Base-by-base conservation (phyloP, 169 alveolate genomes). In the Cryptosporidium parvum region DNA sequence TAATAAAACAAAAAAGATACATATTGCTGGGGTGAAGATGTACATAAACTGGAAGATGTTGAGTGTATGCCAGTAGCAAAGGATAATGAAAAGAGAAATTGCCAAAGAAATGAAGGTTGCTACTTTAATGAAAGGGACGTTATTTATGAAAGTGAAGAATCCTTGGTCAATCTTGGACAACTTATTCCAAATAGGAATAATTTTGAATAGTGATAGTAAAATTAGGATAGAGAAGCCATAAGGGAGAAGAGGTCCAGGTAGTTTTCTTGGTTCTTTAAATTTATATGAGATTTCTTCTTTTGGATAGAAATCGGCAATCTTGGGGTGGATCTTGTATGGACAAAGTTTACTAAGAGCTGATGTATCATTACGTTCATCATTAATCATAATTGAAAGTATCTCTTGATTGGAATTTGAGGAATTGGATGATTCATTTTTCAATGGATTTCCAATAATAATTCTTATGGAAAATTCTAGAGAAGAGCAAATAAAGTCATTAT, bases 31-130 rank as follows among this genome's bases (percentile, higher is more conserved):
- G 35, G 75, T 80, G 33, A 80, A 80, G 9, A 29, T 48, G 59
- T 80, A 80, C 12, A 69, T 39, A 10, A 80, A 80, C 16, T 80
- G 89, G 89, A 80, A 80, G 48, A 80, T 80, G 4, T 80, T 42
- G 18, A 80, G 56, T 14, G 89, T 59, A 33, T 62, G 75, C 89
- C 89, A 80, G 56, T 80, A 80, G 70, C 73, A 65, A 35, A 80
- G 56, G 37, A 80, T 65, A 26, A 62, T 65, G 53, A 67, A 31
- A 16, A 80, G 48, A 23, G 89, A 80, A 6, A 45, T 48, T 21
- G 70, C 67, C 56, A 80, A 65, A 23, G 52, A 44, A 16, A 59
- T 16, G 26, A 80, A 26, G 21, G 80, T 80, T 10, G 70, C 56
- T 33, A 45, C 5, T 16, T 65, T 80, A 18, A 45, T 8, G 31